Evolutionary conservation across 2,329 filamentous ascomycete species (phyloP), one percentile per base, ranked within the genome.

Genomic region (Pseudogymnoascus sp.): DNA sequence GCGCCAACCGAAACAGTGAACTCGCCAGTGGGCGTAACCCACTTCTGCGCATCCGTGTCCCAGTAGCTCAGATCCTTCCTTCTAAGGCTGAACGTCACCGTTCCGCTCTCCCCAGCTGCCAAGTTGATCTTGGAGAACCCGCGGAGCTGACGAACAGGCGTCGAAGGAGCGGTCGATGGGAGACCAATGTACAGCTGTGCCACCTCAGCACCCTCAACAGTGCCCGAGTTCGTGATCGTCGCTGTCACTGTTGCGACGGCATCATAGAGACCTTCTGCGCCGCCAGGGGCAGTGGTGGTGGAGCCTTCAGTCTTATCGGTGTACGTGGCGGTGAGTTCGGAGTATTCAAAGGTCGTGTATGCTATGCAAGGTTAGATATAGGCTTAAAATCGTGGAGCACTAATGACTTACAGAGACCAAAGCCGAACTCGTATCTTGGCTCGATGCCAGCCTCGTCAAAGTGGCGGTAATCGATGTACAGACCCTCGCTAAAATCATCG

Each of bases 41-140:
- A 97, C 78, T 97, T 88, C 80, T 97, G 92, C n/a, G 77, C 73
- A 1, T 72, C 80, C 0, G 83, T 78, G 68, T 96, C 90, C 92
- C 93, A 97, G 77, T 92, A 94, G 72, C 88, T 91, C 62, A 97
- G 68, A 71, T 97, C 93, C 63, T 91, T 85, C 39, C 92, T 81
- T 4, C 81, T 89, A 62, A 91, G 68, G 83, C 5, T 86, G 92
- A 62, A 97, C 75, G 14, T 86, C 81, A 0, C 70, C 0, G 72
- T 73, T 2, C 74, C 72, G 2, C 75, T 76, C 67, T 81, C 73
- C 0, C 80, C 78, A 0, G 81, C 75, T 0, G 70, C 67, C 8
- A 89, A 69, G 2, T 69, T 72, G 0, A 83, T 76, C 70, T 87
- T 88, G 23, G 80, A 78, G 64, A 89, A 89, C 3, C 87, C 86